Conservation (phyloP, 2,329 filamentous ascomycete genomes). For the Teratosphaeria destructans region DNA sequence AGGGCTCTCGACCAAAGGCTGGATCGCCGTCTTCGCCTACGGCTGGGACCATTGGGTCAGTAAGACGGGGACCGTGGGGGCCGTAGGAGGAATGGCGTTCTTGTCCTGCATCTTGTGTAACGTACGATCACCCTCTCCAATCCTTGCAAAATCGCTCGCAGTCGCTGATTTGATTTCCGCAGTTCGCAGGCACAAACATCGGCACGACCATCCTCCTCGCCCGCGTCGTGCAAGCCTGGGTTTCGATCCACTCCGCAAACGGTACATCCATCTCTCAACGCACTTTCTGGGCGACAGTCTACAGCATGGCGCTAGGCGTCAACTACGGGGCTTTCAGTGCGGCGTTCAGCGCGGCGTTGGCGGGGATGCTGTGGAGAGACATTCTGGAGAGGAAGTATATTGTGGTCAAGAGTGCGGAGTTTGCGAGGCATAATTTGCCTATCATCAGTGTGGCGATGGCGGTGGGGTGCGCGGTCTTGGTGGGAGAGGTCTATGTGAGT, state of each 20-base stretch:
- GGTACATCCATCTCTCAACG: conserved; percentile 47
- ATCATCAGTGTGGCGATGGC: conserved; percentile 62
- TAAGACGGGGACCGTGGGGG: conserved; percentile 58
- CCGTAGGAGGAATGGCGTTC: conserved; percentile 63
- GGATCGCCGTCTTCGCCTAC: conserved; percentile 62
- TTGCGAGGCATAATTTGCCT: conserved; percentile 57
- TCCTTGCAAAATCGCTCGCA: too few species aligned
- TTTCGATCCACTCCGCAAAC: conserved; percentile 44
- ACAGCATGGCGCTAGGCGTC: conserved; percentile 58
- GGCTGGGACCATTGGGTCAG: conserved; percentile 65
- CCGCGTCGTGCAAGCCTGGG: conserved; percentile 60
- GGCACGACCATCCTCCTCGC: conserved; percentile 64
- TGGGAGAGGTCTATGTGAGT: conserved; percentile 54
- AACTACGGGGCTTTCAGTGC: conserved; percentile 64
- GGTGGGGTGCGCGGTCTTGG: conserved; percentile 50
- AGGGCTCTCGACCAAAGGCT: conserved; percentile 61
- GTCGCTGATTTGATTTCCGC: not conserved
- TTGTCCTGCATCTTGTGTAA: conserved; percentile 62
- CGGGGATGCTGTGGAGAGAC: conserved; percentile 62
- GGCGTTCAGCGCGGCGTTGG: conserved; percentile 60
- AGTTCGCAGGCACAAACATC: conserved; percentile 71
- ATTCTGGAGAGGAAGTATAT: conserved; percentile 61
- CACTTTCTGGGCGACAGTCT: conserved; percentile 64
- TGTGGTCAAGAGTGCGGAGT: conserved; percentile 51
- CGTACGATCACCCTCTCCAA: conserved; percentile 37